phyloP scores from a whole-genome alignment of 768 basidiomycete genomes.

The Russula sp. region DNA sequence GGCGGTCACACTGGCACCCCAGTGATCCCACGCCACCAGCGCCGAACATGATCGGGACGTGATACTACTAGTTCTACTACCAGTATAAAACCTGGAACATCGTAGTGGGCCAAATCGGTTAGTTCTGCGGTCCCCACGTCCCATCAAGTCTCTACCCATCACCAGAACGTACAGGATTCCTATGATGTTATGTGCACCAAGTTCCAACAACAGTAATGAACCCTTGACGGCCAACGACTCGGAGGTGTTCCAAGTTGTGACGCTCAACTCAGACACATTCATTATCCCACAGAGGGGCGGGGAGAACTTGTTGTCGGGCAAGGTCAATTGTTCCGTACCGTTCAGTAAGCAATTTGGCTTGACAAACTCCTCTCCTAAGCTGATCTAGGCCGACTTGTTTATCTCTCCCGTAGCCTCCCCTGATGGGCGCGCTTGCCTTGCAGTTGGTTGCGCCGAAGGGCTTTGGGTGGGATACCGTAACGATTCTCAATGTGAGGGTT shows the following conservation, averaged over 20 bases:
- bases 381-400: background rate
- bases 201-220: background rate
- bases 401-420: constrained; percentile 57
- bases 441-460: constrained; percentile 92
- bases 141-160: background rate
- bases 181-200: background rate
- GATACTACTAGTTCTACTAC: no score
- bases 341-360: constrained; percentile 54
- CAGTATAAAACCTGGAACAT: no score
- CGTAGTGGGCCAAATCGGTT: no score
- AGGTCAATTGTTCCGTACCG: constrained; percentile 94
- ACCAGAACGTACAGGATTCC: background rate
- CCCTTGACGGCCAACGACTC: background rate
- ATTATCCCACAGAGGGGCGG: constrained; percentile 59
- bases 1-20: no score
- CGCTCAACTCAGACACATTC: constrained; percentile 86
- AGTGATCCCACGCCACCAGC: no score
- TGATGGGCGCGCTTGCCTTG: constrained; percentile 82
- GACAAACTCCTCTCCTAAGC: background rate
- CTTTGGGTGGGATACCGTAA: constrained; percentile 95
- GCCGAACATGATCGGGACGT: no score
- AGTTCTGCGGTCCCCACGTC: no score
- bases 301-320: constrained; percentile 70
- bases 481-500: constrained; percentile 71
- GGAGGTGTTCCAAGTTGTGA: constrained; percentile 86